phyloP scores from a whole-genome alignment of 495 filamentous ascomycete species.

The Penicillium paxilli region DNA sequence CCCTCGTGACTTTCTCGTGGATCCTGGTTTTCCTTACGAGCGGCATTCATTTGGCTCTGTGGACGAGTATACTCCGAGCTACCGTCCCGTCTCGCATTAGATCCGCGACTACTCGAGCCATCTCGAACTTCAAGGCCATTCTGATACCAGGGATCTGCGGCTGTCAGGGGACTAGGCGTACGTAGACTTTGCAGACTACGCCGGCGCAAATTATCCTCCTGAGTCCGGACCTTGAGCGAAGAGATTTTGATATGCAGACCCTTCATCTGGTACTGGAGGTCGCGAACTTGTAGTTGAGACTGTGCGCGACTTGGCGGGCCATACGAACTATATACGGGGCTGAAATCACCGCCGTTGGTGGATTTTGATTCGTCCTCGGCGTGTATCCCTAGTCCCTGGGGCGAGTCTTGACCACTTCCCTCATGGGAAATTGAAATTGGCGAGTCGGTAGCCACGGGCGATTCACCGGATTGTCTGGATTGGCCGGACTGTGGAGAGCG shows the following conservation, averaged over 20 bases:
- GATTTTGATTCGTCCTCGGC: slow-evolving; percentile 26
- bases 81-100: slow-evolving; percentile 15
- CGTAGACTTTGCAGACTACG: slow-evolving; percentile 82
- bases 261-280: slow-evolving; percentile 89
- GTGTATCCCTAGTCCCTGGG: slow-evolving; percentile 33
- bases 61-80: slow-evolving; percentile 20
- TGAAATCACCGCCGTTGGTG: slow-evolving; percentile 36
- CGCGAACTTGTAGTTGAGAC: slow-evolving; percentile 70
- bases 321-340: slow-evolving; percentile 35
- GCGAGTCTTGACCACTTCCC: slow-evolving; percentile 23
- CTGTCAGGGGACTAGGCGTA: slow-evolving; percentile 81
- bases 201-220: slow-evolving; percentile 78
- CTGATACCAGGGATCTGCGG: slow-evolving; percentile 74
- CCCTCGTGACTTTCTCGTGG: slow-evolving; percentile 4
- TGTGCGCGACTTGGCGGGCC: slow-evolving; percentile 45
- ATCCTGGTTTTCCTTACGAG: slow-evolving; percentile 3
- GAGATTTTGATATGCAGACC: slow-evolving; percentile 91
- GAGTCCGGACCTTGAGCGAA: slow-evolving; percentile 74
- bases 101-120: slow-evolving; percentile 25
- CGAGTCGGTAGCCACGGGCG: slow-evolving; percentile 7
- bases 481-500: slow-evolving; percentile 7
- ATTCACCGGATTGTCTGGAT: slow-evolving; percentile 6
- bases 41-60: background rate
- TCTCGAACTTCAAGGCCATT: slow-evolving; percentile 47
- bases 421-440: slow-evolving; percentile 8